These are phyloP conservation scores for Pseudopithomyces maydicus DNA, from an alignment of 2,329 filamentous ascomycete species.

Conservation along the genomic window DNA sequence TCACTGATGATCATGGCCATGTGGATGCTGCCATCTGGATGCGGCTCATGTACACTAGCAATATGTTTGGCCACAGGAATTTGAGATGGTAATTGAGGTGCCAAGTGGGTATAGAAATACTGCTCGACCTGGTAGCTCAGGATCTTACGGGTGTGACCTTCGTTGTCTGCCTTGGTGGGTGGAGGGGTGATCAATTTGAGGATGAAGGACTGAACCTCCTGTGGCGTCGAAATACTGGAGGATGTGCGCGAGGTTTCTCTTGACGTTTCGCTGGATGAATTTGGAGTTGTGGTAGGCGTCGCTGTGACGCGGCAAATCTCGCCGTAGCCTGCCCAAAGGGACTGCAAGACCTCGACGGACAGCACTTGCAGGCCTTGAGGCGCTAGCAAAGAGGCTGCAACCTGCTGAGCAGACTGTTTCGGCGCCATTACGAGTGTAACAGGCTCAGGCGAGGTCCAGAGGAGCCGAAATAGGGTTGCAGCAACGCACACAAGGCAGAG, in stretches of 20 bases:
- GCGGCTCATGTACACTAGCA: conserved; percentile 49
- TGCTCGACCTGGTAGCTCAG: conserved; percentile 71
- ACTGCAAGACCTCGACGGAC: conserved; percentile 43
- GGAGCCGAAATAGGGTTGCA: neutral
- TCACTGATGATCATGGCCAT: conserved; percentile 65
- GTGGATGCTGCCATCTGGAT: conserved; percentile 41
- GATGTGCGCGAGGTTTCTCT: conserved; percentile 16
- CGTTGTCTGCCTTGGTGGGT: conserved; percentile 48
- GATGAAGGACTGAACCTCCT: conserved; percentile 51
- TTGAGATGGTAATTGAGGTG: conserved; percentile 51
- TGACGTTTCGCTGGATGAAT: conserved; percentile 16
- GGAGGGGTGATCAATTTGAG: conserved; percentile 67
- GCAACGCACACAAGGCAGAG: neutral
- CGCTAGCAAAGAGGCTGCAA: conserved; percentile 35
- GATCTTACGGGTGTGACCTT: conserved; percentile 69
- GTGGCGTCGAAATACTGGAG: conserved; percentile 13
- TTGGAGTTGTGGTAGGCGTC: conserved; percentile 11
- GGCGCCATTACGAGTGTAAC: conserved; percentile 47
- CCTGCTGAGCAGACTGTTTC: conserved; percentile 17
- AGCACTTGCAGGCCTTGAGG: conserved; percentile 29
- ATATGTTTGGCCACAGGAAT: conserved; percentile 59
- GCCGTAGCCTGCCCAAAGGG: conserved; percentile 56
- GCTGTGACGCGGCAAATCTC: conserved; percentile 62
- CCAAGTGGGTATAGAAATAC: conserved; percentile 65
- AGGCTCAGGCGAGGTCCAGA: neutral